Conservation (phyloP, 2,329 filamentous ascomycete species). For the Paecilomyces formosus region DNA sequence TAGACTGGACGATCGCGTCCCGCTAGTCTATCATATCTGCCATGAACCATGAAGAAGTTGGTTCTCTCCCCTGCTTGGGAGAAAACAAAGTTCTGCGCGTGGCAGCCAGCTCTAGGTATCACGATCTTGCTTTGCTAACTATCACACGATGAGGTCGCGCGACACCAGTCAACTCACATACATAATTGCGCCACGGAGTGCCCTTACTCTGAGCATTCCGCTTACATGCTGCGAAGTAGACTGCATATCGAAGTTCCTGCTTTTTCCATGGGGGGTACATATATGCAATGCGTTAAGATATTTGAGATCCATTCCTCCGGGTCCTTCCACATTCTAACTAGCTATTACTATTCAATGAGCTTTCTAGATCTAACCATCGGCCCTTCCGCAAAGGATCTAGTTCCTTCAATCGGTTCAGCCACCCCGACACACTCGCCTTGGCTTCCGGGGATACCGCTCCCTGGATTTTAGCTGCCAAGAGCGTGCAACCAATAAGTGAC, state of each 20-base stretch:
- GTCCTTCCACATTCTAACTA: slow-evolving; percentile 10
- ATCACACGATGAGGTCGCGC: background rate
- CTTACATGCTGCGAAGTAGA: background rate
- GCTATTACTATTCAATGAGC: slow-evolving; percentile 20
- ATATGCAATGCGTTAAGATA: background rate
- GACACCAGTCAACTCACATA: background rate
- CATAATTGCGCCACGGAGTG: background rate
- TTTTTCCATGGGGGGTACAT: background rate
- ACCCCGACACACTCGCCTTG: slow-evolving; percentile 42
- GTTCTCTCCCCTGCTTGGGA: no score
- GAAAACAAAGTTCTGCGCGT: no score
- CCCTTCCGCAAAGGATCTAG: slow-evolving; percentile 69
- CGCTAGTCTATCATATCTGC: background rate
- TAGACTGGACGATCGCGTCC: background rate
- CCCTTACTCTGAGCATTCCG: background rate
- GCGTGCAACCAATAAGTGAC: slow-evolving; percentile 67
- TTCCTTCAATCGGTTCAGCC: slow-evolving; percentile 59
- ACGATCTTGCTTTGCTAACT: no score
- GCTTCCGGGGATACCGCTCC: slow-evolving; percentile 40
- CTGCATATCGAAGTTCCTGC: background rate
- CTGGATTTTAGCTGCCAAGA: slow-evolving; percentile 47
- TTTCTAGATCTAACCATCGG: slow-evolving; percentile 66
- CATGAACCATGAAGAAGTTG: background rate
- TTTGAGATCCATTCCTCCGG: background rate
- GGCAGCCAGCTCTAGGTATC: no score